These are phyloP conservation scores for Pythium oligandrum DNA, from an alignment of 352 stramenopile species.

Conservation along the genomic window DNA sequence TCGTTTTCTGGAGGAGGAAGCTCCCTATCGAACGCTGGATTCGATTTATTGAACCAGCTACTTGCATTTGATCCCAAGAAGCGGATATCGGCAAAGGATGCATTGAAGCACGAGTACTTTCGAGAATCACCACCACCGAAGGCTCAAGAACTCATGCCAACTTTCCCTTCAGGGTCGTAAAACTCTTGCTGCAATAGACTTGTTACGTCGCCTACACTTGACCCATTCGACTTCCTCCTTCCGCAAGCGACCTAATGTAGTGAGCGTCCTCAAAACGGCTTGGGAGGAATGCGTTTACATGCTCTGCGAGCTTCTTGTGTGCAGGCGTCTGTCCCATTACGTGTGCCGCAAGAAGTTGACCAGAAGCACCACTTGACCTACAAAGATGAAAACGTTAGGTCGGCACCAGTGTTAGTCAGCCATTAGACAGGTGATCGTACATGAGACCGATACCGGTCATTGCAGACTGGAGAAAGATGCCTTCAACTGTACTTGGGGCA, in stretches of 20 bases:
- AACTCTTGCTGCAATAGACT: background rate
- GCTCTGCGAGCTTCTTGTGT: conserved; percentile 37
- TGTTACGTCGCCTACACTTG: conserved; percentile 39
- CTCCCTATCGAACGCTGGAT: conserved; percentile 67
- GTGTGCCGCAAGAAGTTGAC: conserved; percentile 54
- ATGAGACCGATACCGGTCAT: conserved; percentile 75
- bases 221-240: conserved; percentile 35
- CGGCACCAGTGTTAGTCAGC: background rate
- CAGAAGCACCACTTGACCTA: conserved; percentile 67
- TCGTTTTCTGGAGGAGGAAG: conserved; percentile 49
- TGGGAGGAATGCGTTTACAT: conserved; percentile 51
- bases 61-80: conserved; percentile 27
- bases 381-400: background rate
- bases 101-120: conserved; percentile 82
- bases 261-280: conserved; percentile 53
- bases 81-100: conserved; percentile 75
- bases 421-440: conserved; percentile 16
- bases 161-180: conserved; percentile 40
- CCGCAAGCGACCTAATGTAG: conserved; percentile 54
- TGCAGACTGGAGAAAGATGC: conserved; percentile 62
- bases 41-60: conserved; percentile 62
- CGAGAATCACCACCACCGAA: conserved; percentile 60
- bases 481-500: conserved; percentile 47
- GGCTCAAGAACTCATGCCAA: conserved; percentile 72
- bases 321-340: conserved; percentile 50